Percentiles rank a stretch among this genome's conserved stretches.
These are phyloP conservation scores for Fusarium sp. DNA, from an alignment of 2,329 filamentous ascomycete genomes.

Conservation along the genomic window DNA sequence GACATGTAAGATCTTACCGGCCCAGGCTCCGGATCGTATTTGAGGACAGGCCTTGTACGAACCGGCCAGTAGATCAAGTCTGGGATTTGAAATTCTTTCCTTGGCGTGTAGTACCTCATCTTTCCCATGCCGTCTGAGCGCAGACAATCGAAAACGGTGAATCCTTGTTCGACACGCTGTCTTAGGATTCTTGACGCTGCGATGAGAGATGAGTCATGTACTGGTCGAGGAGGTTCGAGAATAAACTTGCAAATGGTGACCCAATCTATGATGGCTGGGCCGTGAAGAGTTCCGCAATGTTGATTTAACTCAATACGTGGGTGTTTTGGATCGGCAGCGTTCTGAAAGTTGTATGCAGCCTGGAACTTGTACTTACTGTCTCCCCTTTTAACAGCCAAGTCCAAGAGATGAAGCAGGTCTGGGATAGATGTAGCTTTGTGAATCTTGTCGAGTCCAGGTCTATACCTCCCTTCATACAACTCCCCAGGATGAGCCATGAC, in stretches of 20 bases:
- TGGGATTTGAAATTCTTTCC: not conserved
- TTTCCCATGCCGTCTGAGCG: not conserved
- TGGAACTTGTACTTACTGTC: not conserved
- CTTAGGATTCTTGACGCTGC: not conserved
- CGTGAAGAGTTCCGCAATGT: constrained; percentile 31
- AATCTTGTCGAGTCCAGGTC: constrained; percentile 2
- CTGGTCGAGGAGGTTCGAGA: not conserved
- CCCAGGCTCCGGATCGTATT: not conserved
- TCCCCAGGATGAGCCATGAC: constrained; percentile 23
- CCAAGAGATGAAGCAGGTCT: constrained; percentile 13
- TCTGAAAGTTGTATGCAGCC: constrained; percentile 25
- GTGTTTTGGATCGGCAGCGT: not conserved
- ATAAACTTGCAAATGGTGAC: constrained; percentile 14
- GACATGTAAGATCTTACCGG: not conserved
- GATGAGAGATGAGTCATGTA: not conserved
- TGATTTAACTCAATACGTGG: constrained; percentile 27
- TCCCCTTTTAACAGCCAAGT: not conserved
- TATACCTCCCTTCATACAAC: constrained; percentile 5
- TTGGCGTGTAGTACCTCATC: not conserved
- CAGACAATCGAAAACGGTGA: constrained; percentile 9
- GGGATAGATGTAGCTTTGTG: not conserved
- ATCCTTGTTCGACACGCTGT: not conserved
- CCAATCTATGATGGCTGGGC: constrained; percentile 25
- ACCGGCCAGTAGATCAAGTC: constrained; percentile 18
- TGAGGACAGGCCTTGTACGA: not conserved